Conservation (phyloP, 2,329 filamentous ascomycete species). For the Thelonectria blattea region DNA sequence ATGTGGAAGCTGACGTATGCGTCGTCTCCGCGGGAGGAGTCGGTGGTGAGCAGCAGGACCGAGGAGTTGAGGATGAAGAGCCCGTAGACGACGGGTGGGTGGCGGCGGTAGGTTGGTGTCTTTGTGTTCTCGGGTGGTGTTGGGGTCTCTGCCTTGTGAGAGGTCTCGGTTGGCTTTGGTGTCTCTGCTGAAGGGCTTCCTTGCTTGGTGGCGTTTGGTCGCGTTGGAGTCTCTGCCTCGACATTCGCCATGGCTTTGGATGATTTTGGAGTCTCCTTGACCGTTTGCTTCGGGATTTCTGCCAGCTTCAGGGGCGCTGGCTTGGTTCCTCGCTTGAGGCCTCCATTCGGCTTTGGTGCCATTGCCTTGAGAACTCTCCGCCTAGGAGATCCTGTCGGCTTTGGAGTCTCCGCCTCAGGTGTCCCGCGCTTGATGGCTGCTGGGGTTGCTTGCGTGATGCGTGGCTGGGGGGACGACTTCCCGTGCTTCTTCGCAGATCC, state of each 20-base stretch:
- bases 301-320: no score
- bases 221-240: neutral
- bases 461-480: neutral
- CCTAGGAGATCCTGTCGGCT: no score
- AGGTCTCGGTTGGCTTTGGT: neutral
- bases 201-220: neutral
- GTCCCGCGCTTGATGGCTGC: no score
- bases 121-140: constrained; percentile 21
- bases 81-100: constrained; percentile 51
- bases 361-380: no score
- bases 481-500: neutral
- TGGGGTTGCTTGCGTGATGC: neutral
- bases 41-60: constrained; percentile 48
- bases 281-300: no score
- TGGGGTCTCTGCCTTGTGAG: neutral
- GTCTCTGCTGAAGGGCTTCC: neutral
- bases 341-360: no score
- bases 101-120: constrained; percentile 35
- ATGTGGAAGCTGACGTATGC: constrained; percentile 52
- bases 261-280: neutral
- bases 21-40: constrained; percentile 44
- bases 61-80: constrained; percentile 50
- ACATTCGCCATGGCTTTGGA: no score
- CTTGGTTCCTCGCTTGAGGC: no score
- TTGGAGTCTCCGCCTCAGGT: no score